Percentiles rank a stretch among this genome's conserved stretches.
phyloP scores from a whole-genome alignment of 164 flowering plant species.

The Brasenia schreberi region DNA sequence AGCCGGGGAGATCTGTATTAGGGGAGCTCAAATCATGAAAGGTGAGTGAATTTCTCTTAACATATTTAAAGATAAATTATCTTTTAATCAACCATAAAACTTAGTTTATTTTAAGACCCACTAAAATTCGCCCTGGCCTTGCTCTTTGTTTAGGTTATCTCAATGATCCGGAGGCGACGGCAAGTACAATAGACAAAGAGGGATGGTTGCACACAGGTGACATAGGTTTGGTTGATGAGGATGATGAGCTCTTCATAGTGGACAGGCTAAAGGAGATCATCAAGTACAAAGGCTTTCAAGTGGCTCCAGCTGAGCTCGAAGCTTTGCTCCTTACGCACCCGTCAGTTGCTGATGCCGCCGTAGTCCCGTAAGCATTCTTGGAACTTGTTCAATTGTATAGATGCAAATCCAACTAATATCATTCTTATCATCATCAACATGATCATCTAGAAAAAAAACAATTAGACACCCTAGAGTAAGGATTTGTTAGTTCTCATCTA shows the following conservation, averaged over 20 bases:
- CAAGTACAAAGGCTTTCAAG: conserved; percentile 91
- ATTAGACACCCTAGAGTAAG: too few species aligned
- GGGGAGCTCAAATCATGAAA: conserved; percentile 92
- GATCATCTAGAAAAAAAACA: too few species aligned
- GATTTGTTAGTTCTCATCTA: too few species aligned
- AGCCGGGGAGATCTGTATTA: conserved; percentile 90
- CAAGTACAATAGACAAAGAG: conserved; percentile 65
- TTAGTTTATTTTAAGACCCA: background rate
- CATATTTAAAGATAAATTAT: too few species aligned
- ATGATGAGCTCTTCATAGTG: conserved; percentile 85
- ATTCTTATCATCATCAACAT: too few species aligned
- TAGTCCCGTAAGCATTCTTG: conserved; percentile 51
- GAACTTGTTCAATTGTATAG: too few species aligned
- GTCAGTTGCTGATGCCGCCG: conserved; percentile 73
- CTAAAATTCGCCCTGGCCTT: background rate
- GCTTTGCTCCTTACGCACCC: conserved; percentile 61
- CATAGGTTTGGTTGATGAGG: conserved; percentile 72
- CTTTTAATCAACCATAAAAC: too few species aligned
- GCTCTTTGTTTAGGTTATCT: conserved; percentile 45
- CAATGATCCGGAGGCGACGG: conserved; percentile 70
- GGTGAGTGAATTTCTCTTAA: conserved; percentile 24
- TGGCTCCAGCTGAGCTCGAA: conserved; percentile 97
- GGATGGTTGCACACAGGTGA: conserved; percentile 98
- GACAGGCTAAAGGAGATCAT: conserved; percentile 84
- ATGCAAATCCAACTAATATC: too few species aligned